Base-by-base conservation (phyloP, 169 alveolate species). In the Plasmodium yoelii region DNA sequence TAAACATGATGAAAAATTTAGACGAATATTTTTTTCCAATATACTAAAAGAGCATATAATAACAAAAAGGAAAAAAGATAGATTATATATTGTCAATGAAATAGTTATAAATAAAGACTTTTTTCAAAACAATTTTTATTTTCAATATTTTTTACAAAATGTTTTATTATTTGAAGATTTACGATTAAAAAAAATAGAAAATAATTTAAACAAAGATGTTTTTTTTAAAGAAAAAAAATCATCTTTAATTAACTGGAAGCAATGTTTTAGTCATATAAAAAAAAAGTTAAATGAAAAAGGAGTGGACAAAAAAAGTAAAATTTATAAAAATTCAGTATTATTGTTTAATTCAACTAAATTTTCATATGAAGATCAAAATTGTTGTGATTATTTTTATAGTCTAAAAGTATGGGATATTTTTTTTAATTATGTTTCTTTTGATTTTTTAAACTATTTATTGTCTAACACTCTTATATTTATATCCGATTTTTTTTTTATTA, bases 141-240 rank as follows among this genome's bases (percentile, higher is more conserved):
- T 56, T 82, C 90, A 82, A 82, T 82, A 82, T 82, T 82, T 82
- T 82, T 67, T 82, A 68, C 53, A 67, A 82, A 82, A 82, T 82
- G 90, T 82, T n/a, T 44, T 82, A 39, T 51, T 82, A 26, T 28
- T 82, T 22, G 90, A 82, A 68, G 90, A 82, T 44, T 57, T 82
- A 9, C 47, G 47, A 18, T 68, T 82, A 56, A 82, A 68, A 68
- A 82, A 71, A 5, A 19, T 82, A 6, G 84, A 82, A 60, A 60
- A 60, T 6, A 82, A 77, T 26, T 69, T 67, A 56, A 61, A 53
- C 24, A 84, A 60, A 19, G 71, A 65, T n/a, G 19, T 67, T 68
- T 28, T 82, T 53, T 82, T 82, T 60, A 82, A 69, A 56, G 90
- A 82, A 44, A 82, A 61, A 67, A 69, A 82, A 15, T 18, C 19